Evolutionary conservation across 352 stramenopile species (phyloP).

Genomic region (Phytopythium litorale): DNA sequence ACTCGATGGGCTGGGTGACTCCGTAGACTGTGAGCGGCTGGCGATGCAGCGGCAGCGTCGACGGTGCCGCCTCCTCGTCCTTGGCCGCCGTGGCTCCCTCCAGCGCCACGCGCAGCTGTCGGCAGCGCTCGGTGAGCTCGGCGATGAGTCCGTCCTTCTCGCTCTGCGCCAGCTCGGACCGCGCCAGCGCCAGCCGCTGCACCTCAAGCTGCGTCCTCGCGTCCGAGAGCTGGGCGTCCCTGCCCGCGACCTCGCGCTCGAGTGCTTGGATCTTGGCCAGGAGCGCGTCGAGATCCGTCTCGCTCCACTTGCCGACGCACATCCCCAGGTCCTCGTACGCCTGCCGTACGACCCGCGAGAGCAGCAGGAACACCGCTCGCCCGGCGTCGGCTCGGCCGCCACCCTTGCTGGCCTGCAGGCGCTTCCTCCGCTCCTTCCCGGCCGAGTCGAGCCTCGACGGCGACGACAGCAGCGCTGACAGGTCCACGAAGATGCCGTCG

Average conservation of each 20-base stretch:
- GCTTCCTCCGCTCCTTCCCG: not conserved
- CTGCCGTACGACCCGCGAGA: slow-evolving; percentile 22
- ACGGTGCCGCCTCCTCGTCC: not conserved
- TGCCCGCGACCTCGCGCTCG: slow-evolving; percentile 10
- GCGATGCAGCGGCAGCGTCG: slow-evolving; percentile 1
- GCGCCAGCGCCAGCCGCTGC: slow-evolving; percentile 35
- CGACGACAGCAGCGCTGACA: not conserved
- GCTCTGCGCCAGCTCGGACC: slow-evolving; percentile 33
- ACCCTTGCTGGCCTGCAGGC: not conserved
- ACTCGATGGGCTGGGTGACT: slow-evolving; percentile 32
- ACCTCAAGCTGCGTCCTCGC: slow-evolving; percentile 17
- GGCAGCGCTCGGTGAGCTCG: slow-evolving; percentile 46
- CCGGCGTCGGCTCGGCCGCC: not conserved
- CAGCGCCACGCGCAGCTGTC: slow-evolving; percentile 22
- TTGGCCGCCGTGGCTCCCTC: slow-evolving; percentile 5
- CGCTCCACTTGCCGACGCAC: slow-evolving; percentile 40
- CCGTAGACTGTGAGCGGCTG: slow-evolving; percentile 53
- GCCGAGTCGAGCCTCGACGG: not conserved
- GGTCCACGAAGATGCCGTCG: not conserved
- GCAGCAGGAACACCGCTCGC: slow-evolving; percentile 10
- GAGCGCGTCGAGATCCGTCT: slow-evolving; percentile 46
- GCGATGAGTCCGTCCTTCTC: slow-evolving; percentile 59
- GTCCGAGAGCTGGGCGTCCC: slow-evolving; percentile 12
- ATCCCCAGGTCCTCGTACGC: slow-evolving; percentile 50
- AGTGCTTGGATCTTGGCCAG: slow-evolving; percentile 14